Evolutionary conservation across 176 grass and related monocot genomes (phyloP), one percentile per base, ranked within the genome.

Genomic region (Oryza officinalis): DNA sequence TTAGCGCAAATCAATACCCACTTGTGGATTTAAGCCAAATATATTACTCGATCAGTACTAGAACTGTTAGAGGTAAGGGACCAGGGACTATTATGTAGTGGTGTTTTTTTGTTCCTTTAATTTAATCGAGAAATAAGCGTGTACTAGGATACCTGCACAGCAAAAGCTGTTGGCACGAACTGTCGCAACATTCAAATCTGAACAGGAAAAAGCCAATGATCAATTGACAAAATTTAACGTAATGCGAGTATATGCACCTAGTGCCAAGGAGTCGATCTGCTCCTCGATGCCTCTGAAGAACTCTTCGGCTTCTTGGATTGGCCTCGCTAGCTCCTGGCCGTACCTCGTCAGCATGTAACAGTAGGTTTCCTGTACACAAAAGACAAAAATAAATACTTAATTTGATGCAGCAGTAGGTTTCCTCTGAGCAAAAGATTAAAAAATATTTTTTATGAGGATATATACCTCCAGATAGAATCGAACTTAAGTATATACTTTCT

Each of bases 201-300:
- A 78, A 32, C 77, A 61, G 47, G 71, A 59, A 23, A 43, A 4
- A 46, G 4, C 50, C 17, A 54, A 54, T 20, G 17, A 54, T 54
- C 13, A 47, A 47, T 15, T 54, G 50, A 54, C 15, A 54, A 13
- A 15, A 18, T 50, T 17, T 50, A 18, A 10, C 10, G 33, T 81
- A 71, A 74, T 38, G 81, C 30, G 22, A 79, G 14, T 47, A 85
- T 72, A 63, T 71, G 78, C 74, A 91, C 84, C 87, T 84, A 78
- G 73, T 38, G 80, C 78, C 81, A 97, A 80, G 0, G 92, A 86
- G 38, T 69, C 85, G 32, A 97, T 88, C 86, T 97, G 86, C 45
- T 75, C 84, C 81, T 97, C 94, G 31, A 94, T 80, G 63, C 45
- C 81, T 57, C 86, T 94, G 43, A 97, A 86, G 85, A 92, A 94